A percentile compares a stretch with the other conserved stretches of the same genome.
Conservation (phyloP, 2,329 filamentous ascomycete species). For the Hirsutella rhossiliensis region DNA sequence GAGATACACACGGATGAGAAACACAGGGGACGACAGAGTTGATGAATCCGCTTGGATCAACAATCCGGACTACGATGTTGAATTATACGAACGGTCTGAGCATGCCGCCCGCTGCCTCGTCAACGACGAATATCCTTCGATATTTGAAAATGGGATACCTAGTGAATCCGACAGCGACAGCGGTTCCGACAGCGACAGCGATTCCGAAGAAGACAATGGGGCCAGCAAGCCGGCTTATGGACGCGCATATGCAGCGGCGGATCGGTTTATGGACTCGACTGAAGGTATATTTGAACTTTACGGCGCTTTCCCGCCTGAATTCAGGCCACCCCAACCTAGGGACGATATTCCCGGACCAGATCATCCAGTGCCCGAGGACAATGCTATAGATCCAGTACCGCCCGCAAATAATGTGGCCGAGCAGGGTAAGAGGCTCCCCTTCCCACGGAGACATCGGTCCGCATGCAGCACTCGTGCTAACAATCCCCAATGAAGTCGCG, state of each 20-base stretch:
- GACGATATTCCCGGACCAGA: background rate
- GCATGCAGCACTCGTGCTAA: background rate
- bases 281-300: background rate
- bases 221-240: too few relatives aligned
- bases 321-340: background rate
- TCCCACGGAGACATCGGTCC: too few relatives aligned
- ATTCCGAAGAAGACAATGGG: background rate
- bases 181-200: background rate
- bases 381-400: background rate
- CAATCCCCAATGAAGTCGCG: background rate
- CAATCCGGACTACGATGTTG: background rate
- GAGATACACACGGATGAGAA: conserved; percentile 1
- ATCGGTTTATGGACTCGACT: background rate
- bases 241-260: background rate
- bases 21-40: background rate
- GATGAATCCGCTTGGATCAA: background rate
- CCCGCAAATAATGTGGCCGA: too few relatives aligned
- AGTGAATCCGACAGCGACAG: background rate
- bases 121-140: background rate
- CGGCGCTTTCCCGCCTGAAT: background rate
- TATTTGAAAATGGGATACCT: too few relatives aligned
- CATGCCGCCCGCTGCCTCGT: background rate
- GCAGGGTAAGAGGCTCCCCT: too few relatives aligned
- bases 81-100: background rate
- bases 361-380: background rate